phyloP scores from a whole-genome alignment of 768 basidiomycete genomes.

The Suillus americanus region DNA sequence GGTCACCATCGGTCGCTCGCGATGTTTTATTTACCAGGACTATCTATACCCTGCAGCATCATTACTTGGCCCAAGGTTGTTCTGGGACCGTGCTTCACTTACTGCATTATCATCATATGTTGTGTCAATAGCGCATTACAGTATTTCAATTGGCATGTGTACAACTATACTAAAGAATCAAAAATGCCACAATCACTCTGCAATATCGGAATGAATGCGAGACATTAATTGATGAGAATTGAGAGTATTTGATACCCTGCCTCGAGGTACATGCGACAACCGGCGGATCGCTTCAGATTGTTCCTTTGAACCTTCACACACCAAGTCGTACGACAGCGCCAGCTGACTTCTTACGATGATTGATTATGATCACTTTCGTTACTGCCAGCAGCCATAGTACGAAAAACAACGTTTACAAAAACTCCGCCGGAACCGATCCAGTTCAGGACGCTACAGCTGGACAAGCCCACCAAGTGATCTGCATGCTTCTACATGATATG shows the following conservation, averaged over 20 bases:
- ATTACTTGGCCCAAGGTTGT: conserved; percentile 7
- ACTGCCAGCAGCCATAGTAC: background rate
- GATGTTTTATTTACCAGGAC: conserved; percentile 30
- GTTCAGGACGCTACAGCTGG: conserved; percentile 4
- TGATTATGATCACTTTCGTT: background rate
- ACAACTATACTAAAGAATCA: conserved; percentile 27
- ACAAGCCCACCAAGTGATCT: background rate
- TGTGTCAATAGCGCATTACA: conserved; percentile 38
- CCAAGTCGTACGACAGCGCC: background rate
- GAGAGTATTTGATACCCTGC: background rate
- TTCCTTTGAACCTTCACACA: background rate
- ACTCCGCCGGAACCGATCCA: conserved; percentile 16
- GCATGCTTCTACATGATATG: conserved; percentile 1
- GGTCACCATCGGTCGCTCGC: conserved; percentile 15
- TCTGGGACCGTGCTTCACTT: conserved; percentile 3
- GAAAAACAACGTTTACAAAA: conserved; percentile 13
- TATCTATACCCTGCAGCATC: conserved; percentile 31
- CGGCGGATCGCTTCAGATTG: background rate
- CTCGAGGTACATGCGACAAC: background rate
- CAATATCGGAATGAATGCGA: conserved; percentile 1
- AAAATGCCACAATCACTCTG: conserved; percentile 26
- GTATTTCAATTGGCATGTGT: conserved; percentile 33
- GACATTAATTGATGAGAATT: background rate
- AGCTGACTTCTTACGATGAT: background rate
- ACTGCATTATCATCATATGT: conserved; percentile 31